phyloP scores from a whole-genome alignment of 495 filamentous ascomycete species.

The Opeltia flavorubescens region DNA sequence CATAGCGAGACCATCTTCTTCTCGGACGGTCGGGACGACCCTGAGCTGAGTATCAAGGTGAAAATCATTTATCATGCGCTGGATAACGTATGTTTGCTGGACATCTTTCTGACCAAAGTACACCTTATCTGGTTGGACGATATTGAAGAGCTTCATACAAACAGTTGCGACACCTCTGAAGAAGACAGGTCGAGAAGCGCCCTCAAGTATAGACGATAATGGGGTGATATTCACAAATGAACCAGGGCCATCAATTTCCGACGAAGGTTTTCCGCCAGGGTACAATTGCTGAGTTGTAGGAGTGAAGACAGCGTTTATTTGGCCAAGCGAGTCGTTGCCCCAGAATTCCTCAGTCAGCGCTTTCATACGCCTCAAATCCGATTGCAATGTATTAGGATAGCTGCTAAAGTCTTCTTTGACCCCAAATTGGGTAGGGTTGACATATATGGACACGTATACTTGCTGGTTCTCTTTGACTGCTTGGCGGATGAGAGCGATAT shows the following conservation, averaged over 20 bases:
- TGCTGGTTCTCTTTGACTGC: conserved; percentile 73
- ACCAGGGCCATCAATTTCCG: conserved; percentile 59
- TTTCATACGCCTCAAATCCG: conserved; percentile 52
- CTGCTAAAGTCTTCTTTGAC: conserved; percentile 71
- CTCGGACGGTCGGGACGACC: conserved; percentile 61
- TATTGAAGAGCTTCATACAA: conserved; percentile 95
- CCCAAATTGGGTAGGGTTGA: conserved; percentile 96
- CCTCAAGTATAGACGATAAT: conserved; percentile 65
- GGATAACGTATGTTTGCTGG: conserved; percentile 86
- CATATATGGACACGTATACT: conserved; percentile 80
- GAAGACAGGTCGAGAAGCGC: conserved; percentile 78
- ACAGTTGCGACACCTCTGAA: conserved; percentile 94
- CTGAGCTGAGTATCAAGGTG: conserved; percentile 63
- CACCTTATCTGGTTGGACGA: conserved; percentile 69
- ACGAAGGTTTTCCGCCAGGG: conserved; percentile 67
- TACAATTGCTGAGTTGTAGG: conserved; percentile 79
- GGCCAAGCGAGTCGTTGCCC: conserved; percentile 40
- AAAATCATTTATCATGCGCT: conserved; percentile 76
- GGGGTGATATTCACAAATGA: conserved; percentile 93
- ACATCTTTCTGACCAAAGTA: conserved; percentile 99
- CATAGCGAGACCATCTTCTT: conserved; percentile 76
- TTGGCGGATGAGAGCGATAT: conserved; percentile 72
- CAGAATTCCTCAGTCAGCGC: conserved; percentile 57
- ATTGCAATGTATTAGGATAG: conserved; percentile 84
- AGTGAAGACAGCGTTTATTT: conserved; percentile 70